Percentiles rank a stretch among this genome's conserved stretches.
phyloP scores from a whole-genome alignment of 805 yeast genomes.

The Yamadazyma olivae region DNA sequence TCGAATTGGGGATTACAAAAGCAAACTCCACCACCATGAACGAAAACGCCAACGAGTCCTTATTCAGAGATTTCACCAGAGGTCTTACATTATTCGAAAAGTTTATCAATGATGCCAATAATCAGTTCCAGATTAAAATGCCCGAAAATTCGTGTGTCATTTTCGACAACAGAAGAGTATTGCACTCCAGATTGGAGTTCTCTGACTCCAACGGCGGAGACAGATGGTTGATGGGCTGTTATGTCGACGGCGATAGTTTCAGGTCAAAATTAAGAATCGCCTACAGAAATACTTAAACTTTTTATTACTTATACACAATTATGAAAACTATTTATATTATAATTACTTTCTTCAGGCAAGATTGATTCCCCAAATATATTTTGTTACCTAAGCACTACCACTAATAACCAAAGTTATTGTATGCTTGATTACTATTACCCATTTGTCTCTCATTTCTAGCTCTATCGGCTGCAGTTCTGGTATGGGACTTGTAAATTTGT shows the following conservation, averaged over 20 bases:
- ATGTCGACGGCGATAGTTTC: constrained; percentile 68
- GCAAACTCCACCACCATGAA: constrained; percentile 15
- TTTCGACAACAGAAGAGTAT: constrained; percentile 66
- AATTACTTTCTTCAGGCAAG: too few species aligned
- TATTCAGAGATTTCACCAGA: constrained; percentile 53
- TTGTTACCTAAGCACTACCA: too few species aligned
- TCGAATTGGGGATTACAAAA: constrained; percentile 52
- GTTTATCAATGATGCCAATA: constrained; percentile 47
- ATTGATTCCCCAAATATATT: too few species aligned
- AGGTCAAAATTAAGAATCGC: constrained; percentile 52
- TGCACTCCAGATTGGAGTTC: constrained; percentile 58
- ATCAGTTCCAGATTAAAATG: constrained; percentile 53
- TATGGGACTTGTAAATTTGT: constrained; percentile 42
- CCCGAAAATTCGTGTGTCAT: constrained; percentile 61
- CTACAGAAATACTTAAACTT: constrained; percentile 6
- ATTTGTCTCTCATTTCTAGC: constrained; percentile 14
- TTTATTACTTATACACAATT: constrained; percentile 1
- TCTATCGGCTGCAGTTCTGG: constrained; percentile 12
- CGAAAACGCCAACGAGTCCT: constrained; percentile 35
- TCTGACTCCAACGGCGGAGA: constrained; percentile 44
- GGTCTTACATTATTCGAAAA: constrained; percentile 63
- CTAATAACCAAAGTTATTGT: constrained; percentile 4
- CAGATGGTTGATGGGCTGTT: constrained; percentile 76
- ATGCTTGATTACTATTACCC: constrained; percentile 13
- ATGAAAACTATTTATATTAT: constrained; percentile 1